These are phyloP conservation scores for Ogataea methanolica DNA, from an alignment of 805 yeast genomes.

Conservation along the genomic window DNA sequence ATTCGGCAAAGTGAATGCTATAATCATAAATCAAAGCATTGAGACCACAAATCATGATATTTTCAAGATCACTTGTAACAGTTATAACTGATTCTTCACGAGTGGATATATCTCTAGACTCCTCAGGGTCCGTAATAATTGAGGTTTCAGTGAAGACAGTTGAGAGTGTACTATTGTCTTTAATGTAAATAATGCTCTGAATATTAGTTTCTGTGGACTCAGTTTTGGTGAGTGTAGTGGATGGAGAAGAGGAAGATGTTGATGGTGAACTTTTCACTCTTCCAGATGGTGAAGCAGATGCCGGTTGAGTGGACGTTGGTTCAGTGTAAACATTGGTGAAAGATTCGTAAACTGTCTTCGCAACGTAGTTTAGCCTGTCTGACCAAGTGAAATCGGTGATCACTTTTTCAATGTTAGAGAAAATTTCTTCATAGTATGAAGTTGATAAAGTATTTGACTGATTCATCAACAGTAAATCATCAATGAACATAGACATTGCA, in stretches of 20 bases:
- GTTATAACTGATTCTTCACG: neutral
- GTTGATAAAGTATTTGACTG: neutral
- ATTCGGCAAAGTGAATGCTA: neutral
- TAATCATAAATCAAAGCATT: constrained; percentile 5
- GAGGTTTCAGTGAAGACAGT: neutral
- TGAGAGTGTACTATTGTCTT: neutral
- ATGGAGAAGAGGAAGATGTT: neutral
- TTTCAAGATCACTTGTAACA: constrained; percentile 1
- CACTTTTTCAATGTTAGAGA: neutral
- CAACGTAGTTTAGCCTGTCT: constrained; percentile 1
- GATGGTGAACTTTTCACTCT: too few relatives aligned
- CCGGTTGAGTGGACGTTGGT: neutral
- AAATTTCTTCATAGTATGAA: neutral
- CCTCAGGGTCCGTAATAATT: neutral
- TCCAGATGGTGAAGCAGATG: neutral
- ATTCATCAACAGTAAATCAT: constrained; percentile 1
- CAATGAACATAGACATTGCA: neutral
- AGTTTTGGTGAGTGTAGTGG: neutral
- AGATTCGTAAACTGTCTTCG: constrained; percentile 4
- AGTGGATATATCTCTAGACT: neutral
- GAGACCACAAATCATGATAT: constrained; percentile 4
- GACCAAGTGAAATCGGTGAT: constrained; percentile 1
- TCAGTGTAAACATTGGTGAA: constrained; percentile 1
- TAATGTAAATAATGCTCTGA: neutral
- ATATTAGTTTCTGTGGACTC: neutral